These are phyloP conservation scores for Chaetomium tenue DNA, from an alignment of 495 filamentous ascomycete genomes.

Conservation along the genomic window DNA sequence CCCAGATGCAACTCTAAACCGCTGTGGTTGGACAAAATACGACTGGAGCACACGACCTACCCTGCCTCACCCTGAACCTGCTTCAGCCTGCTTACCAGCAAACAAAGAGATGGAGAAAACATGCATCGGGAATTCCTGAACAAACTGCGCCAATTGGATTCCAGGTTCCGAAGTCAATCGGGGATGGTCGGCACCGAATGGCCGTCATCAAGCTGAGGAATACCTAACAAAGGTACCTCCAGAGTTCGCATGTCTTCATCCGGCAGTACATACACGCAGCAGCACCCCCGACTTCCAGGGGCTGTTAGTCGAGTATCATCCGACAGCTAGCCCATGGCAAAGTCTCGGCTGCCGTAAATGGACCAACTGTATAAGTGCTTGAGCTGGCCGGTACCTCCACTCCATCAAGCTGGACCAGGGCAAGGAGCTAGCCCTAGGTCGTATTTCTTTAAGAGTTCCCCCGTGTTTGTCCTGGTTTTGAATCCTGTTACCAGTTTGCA, in stretches of 20 bases:
- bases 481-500: not conserved
- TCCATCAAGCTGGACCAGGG: not conserved
- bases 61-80: not conserved
- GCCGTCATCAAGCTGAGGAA: too few relatives aligned
- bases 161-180: not conserved
- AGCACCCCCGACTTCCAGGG: not conserved
- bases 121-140: not conserved
- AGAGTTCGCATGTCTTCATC: slow-evolving; percentile 3
- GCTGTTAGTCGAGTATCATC: slow-evolving; percentile 13
- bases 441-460: not conserved
- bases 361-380: slow-evolving; percentile 20
- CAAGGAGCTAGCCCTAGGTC: not conserved
- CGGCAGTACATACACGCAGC: not conserved
- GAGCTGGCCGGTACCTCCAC: not conserved
- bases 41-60: slow-evolving; percentile 18
- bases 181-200: not conserved
- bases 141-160: slow-evolving; percentile 15
- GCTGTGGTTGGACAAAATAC: slow-evolving; percentile 49
- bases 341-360: slow-evolving; percentile 23
- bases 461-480: slow-evolving; percentile 8
- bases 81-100: too few relatives aligned
- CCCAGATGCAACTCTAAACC: slow-evolving; percentile 14
- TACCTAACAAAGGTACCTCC: too few relatives aligned
- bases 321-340: slow-evolving; percentile 1
- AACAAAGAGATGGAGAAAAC: not conserved